Conservation (phyloP, 352 stramenopile species). For the Pythium dissotocum region DNA sequence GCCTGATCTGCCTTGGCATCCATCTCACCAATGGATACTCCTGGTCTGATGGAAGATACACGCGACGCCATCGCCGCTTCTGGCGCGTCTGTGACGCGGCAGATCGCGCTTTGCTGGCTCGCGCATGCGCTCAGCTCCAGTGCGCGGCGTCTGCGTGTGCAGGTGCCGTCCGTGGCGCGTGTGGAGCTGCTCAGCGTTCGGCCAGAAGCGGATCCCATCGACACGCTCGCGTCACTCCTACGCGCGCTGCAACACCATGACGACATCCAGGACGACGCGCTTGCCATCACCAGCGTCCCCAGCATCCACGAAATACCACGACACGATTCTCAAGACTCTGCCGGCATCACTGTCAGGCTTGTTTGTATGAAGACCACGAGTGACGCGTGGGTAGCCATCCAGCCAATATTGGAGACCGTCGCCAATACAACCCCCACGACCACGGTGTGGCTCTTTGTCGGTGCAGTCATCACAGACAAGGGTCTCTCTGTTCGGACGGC, state of each 20-base stretch:
- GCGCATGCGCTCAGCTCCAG: slow-evolving; percentile 22
- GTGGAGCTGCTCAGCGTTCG: slow-evolving; percentile 10
- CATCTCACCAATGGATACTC: slow-evolving; percentile 9
- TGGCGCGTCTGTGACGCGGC: slow-evolving; percentile 6
- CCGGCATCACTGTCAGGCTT: not conserved
- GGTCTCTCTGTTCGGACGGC: slow-evolving; percentile 1
- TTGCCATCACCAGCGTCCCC: not conserved
- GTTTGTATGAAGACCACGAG: not conserved
- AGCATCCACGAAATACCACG: not conserved
- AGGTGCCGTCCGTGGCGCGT: not conserved
- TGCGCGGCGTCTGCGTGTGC: slow-evolving; percentile 11
- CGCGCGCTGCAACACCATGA: not conserved
- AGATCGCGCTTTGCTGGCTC: slow-evolving; percentile 29
- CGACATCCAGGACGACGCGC: not conserved
- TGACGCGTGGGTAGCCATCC: not conserved
- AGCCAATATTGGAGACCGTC: not conserved
- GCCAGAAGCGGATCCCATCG: not conserved
- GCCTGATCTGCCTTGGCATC: not conserved
- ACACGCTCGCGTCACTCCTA: slow-evolving; percentile 3
- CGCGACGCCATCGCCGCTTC: not conserved
- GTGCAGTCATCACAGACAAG: not conserved
- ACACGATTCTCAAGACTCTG: not conserved
- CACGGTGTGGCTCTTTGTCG: slow-evolving; percentile 14
- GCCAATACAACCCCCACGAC: not conserved
- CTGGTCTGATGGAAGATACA: not conserved